Base-by-base conservation (phyloP, 257 asterid genomes). In the Primulina eburnea region DNA sequence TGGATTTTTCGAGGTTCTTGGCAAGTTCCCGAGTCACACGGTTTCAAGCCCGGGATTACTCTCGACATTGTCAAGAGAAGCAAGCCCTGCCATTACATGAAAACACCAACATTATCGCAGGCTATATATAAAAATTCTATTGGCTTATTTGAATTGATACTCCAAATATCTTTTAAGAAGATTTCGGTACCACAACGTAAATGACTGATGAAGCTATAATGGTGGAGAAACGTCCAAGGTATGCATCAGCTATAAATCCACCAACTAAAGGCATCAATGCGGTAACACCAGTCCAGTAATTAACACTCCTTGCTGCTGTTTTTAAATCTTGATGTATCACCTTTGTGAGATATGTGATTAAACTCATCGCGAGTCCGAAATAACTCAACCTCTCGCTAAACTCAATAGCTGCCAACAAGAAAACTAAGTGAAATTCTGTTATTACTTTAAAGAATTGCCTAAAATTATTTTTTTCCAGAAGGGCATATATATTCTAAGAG, bases 321-420 rank as follows among this genome's bases (percentile, higher is more conserved):
- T 81, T 86, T 1, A 90, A 81, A 88, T 90, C 99, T 69, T 83
- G 81, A 43, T 87, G 86, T 21, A 93, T 69, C 37, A 90, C 99
- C 65, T 76, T 89, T 0, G 97, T 90, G 9, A 93, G 82, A 77
- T 93, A 93, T 52, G 89, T 87, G 74, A 93, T 90, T 62, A 93
- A 80, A 65, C 94, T 90, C 55, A 92, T 75, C 11, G 94, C 88
- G 20, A 90, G 50, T 14, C 97, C 97, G 28, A 89, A 93, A 79
- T 93, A 89, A 56, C 96, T 89, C 82, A 90, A 26, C 82, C 99
- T 85, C 83, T 93, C 99, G 66, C 89, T 83, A 81, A 93, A 90
- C 73, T 89, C 97, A 38, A 90, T 87, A 53, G 81, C 96, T 90
- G 92, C 73, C 70, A 40, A 12, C 7, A 18, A 38, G 33, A 38